These are phyloP conservation scores for Klebsormidium nitens DNA, from an alignment of 139 green algal species.

Conservation along the genomic window DNA sequence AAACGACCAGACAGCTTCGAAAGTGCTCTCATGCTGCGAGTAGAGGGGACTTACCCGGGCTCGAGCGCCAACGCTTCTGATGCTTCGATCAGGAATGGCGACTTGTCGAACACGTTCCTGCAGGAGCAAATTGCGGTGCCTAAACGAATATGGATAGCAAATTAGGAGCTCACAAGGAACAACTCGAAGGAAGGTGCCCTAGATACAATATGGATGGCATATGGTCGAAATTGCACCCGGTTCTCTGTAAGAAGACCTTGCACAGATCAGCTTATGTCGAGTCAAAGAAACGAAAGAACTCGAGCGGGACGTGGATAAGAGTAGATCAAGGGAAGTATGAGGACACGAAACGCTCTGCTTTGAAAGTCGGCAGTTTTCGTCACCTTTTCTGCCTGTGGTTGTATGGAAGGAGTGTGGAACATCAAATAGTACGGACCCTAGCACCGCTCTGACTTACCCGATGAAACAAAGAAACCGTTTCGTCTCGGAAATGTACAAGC, in stretches of 20 bases:
- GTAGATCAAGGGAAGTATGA: background rate
- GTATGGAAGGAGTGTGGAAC: background rate
- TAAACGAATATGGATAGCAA: background rate
- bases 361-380: background rate
- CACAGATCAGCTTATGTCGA: too few relatives aligned
- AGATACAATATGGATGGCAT: too few relatives aligned
- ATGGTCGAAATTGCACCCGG: too few relatives aligned
- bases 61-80: background rate
- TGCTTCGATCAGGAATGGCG: constrained; percentile 34
- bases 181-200: too few relatives aligned
- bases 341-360: background rate
- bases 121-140: constrained; percentile 6
- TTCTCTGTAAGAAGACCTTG: too few relatives aligned
- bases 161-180: too few relatives aligned
- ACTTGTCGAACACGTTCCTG: constrained; percentile 39
- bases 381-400: background rate
- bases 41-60: too few relatives aligned
- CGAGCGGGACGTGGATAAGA: background rate
- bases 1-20: too few relatives aligned
- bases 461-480: constrained; percentile 4
- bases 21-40: too few relatives aligned
- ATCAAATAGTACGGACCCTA: background rate
- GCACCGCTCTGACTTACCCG: background rate
- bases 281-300: background rate
- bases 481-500: background rate